Base-by-base conservation (phyloP, 2,329 filamentous ascomycete genomes). In the Xylaria sp. region DNA sequence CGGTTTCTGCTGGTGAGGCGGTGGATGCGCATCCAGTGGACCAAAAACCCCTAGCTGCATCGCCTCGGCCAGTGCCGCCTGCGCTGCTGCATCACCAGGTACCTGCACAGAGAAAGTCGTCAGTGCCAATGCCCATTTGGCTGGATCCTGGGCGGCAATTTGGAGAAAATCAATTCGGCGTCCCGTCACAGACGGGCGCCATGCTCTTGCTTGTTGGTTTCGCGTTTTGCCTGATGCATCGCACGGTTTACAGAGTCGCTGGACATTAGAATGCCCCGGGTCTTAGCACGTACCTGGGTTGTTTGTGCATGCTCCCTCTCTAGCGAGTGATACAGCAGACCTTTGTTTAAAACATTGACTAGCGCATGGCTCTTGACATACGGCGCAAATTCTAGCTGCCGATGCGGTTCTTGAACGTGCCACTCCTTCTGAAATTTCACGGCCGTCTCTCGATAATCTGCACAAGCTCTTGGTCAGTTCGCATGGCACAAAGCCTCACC, bases 391-490 rank as follows among this genome's bases (percentile, higher is more conserved):
- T 85, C 82, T 69, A 90, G 86, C 67, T 89, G 82, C 74, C 84
- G 84, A 77, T 90, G 87, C 73, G 88, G 88, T 78, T 87, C 83
- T 74, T 84, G 81, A 71, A 89, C 81, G 78, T 88, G 85, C 88
- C 88, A 90, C 81, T 90, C 88, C 77, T 90, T 89, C 75, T 90
- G 87, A 72, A 90, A 86, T 77, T 89, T 89, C 79, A 87, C 85
- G 61, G 88, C 88, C 49, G 88, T 89, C 78, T 90, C 88, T 79
- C 86, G 85, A 81, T 89, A 90, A 81, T 89, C 88, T 90, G 81
- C 73, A 74, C 73, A 72, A 66, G 70, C 71, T 64, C 65, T 50
- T 71, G 71, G 77, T 81, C 75, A 78, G 77, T 78, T 73, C 73
- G 63, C 69, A 69, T 71, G 61, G 65, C 71, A 75, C 72, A 73